Evolutionary conservation across 306 rosid genomes (phyloP).

Genomic region (Corylus americana): DNA sequence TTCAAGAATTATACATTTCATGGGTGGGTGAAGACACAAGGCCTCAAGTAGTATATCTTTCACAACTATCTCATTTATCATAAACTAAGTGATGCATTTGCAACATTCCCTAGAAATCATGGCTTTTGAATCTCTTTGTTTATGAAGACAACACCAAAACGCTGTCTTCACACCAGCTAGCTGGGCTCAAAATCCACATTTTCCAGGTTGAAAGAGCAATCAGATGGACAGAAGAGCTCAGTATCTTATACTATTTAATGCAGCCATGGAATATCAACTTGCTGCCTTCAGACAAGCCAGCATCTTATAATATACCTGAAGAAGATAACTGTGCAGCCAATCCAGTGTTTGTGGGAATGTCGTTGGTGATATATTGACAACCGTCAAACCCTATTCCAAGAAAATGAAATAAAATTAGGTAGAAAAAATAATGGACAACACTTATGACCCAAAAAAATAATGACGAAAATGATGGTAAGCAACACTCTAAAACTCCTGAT

Average conservation of each 20-base stretch:
- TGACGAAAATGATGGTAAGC: neutral
- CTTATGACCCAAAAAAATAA: neutral
- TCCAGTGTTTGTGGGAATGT: slow-evolving; percentile 91
- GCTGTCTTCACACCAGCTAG: neutral
- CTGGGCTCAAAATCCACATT: neutral
- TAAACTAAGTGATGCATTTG: neutral
- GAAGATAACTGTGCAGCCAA: slow-evolving; percentile 86
- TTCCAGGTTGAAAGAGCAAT: neutral
- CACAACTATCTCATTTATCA: neutral
- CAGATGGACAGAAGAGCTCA: neutral
- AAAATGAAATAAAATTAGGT: neutral
- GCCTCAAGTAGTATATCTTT: neutral
- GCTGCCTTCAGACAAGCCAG: neutral
- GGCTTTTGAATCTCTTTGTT: neutral
- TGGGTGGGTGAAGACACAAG: neutral
- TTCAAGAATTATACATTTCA: neutral
- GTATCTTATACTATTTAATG: neutral
- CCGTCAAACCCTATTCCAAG: slow-evolving; percentile 74
- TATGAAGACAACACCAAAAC: neutral
- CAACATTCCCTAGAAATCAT: neutral
- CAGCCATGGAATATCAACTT: neutral
- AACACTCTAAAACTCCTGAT: neutral
- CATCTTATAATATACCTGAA: slow-evolving; percentile 56
- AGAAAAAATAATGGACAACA: neutral
- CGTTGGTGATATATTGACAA: slow-evolving; percentile 84